A percentile compares a stretch with the other conserved stretches of the same genome.
These are phyloP conservation scores for Cordyceps farinosa DNA, from an alignment of 2,329 filamentous ascomycete genomes.

Conservation along the genomic window DNA sequence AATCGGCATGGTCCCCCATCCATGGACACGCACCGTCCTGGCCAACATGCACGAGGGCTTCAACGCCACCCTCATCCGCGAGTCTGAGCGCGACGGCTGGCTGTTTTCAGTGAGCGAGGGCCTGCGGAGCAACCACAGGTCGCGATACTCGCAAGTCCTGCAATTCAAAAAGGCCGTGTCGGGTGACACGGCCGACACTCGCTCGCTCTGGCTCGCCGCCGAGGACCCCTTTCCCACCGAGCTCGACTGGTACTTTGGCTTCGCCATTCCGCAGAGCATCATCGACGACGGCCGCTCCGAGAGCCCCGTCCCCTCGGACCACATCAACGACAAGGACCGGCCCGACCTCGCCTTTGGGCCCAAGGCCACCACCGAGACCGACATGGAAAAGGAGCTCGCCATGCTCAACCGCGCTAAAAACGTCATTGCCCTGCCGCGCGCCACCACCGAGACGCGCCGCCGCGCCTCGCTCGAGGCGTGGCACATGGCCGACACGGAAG, in stretches of 20 bases:
- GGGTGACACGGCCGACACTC: slow-evolving; percentile 57
- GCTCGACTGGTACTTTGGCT: slow-evolving; percentile 87
- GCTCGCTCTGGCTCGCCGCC: slow-evolving; percentile 79
- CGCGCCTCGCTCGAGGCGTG: slow-evolving; percentile 58
- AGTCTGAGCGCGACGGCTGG: slow-evolving; percentile 75
- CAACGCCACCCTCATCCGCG: slow-evolving; percentile 62
- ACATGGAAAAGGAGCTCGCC: slow-evolving; percentile 51
- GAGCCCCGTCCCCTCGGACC: slow-evolving; percentile 26
- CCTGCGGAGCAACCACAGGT: slow-evolving; percentile 59
- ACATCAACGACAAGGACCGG: slow-evolving; percentile 19
- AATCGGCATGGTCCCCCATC: slow-evolving; percentile 85
- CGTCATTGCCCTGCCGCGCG: slow-evolving; percentile 47
- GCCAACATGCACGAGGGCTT: slow-evolving; percentile 58
- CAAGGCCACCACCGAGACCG: slow-evolving; percentile 45
- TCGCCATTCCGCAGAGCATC: slow-evolving; percentile 62
- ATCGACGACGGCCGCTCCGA: slow-evolving; percentile 37
- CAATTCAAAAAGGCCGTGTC: slow-evolving; percentile 80
- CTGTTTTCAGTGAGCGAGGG: slow-evolving; percentile 67
- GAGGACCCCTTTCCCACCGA: slow-evolving; percentile 62
- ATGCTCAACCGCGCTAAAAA: slow-evolving; percentile 48
- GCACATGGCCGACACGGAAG: slow-evolving; percentile 71
- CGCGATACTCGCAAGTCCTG: slow-evolving; percentile 61
- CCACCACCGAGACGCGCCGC: slow-evolving; percentile 42
- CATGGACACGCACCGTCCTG: slow-evolving; percentile 75
- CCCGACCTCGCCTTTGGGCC: slow-evolving; percentile 45